Evolutionary conservation across 306 rosid species (phyloP), one percentile per base, ranked within the genome.

Genomic region (Pyrus bretschneideri): DNA sequence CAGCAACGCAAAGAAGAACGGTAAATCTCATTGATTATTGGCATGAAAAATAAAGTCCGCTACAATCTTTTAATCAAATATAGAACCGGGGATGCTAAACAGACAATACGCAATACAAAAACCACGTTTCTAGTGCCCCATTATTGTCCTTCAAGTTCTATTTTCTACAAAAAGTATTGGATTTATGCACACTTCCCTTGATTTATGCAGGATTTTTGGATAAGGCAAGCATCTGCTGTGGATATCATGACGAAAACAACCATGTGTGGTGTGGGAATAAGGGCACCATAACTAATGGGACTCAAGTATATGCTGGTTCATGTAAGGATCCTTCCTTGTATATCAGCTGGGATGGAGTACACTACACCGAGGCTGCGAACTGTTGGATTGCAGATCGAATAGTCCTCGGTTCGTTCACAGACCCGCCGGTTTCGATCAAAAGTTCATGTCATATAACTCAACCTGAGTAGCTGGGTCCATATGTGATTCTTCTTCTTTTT

Each of bases 271-370:
- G 98, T 79, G 95, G 97, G 31, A 85, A 80, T 62, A 85, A 67
- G 31, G 85, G 63, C 60, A 75, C 6, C 30, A 62, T 85, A 54
- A 88, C 18, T 19, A 52, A 91, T 61, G 97, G 93, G 1, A 88
- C 72, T 23, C 79, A 86, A 29, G 57, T 89, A 2, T 76, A 78
- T 69, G 86, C 88, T 7, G 85, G 85, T 69, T 87, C 93, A 9
- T 93, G 98, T 62, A 72, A 80, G 75, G 87, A 91, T 76, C 97
- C 98, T 46, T 93, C 93, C 2, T 62, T 64, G 52, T 63, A 88
- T 46, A 86, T 93, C 2, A 93, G 97, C n/a, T 93, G 98, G 98
- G 98, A 93, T 87, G 97, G 98, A 0, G 91, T 91, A 8, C 98
- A 91, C 77, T 89, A 93, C 75, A 89, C 96, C 2, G 97, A 91